Conservation (phyloP, 2,329 filamentous ascomycete species). For the Paecilomyces sp. region DNA sequence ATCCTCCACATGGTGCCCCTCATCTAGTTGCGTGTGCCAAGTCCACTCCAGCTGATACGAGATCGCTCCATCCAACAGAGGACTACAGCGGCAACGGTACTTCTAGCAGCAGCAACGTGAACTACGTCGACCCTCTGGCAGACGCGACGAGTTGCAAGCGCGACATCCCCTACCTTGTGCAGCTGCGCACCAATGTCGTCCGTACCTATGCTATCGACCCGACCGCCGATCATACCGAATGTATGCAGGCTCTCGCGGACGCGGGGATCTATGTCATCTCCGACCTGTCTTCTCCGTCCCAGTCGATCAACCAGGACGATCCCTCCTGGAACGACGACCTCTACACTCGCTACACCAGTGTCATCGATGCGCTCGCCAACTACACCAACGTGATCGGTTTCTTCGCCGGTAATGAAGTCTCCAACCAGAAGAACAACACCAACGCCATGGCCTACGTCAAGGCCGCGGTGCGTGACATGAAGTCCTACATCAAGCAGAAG, state of each 20-base stretch:
- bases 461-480: conserved; percentile 92
- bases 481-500: conserved; percentile 81
- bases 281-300: conserved; percentile 73
- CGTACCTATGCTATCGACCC: conserved; percentile 93
- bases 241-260: conserved; percentile 75
- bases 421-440: conserved; percentile 84
- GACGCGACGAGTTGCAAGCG: conserved; percentile 66
- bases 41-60: background rate
- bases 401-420: conserved; percentile 97
- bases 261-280: conserved; percentile 94
- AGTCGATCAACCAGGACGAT: conserved; percentile 77
- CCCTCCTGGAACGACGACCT: conserved; percentile 74
- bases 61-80: background rate
- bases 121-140: conserved; percentile 77
- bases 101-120: conserved; percentile 35
- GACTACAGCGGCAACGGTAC: conserved; percentile 39
- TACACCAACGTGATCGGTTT: conserved; percentile 94
- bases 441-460: conserved; percentile 89
- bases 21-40: background rate
- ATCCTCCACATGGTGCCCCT: background rate
- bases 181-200: conserved; percentile 84
- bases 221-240: conserved; percentile 65
- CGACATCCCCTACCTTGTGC: conserved; percentile 72
- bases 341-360: conserved; percentile 72
- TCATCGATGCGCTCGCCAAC: conserved; percentile 72